Evolutionary conservation across 225 moss, liverwort and hornwort species (phyloP).

Genomic region (Thuidium tamariscinum): DNA sequence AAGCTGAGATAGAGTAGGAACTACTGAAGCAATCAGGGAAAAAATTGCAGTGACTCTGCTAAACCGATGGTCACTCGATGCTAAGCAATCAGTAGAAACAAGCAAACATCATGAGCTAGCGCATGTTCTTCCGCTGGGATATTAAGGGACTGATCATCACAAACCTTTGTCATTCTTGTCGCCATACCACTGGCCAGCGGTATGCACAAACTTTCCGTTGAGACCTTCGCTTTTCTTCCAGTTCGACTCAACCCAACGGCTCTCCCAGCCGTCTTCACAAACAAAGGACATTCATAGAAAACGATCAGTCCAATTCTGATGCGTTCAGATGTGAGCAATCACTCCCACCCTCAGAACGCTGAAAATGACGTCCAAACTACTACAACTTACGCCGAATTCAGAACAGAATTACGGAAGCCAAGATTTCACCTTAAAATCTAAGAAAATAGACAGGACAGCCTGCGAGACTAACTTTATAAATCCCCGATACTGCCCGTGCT

Average conservation of each 20-base stretch:
- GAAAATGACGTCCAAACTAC: neutral
- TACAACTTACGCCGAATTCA: neutral
- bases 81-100: neutral
- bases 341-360: neutral
- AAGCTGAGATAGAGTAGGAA: neutral
- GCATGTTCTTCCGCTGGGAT: neutral
- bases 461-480: neutral
- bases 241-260: slow-evolving; percentile 70
- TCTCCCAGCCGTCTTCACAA: slow-evolving; percentile 78
- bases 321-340: neutral
- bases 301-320: neutral
- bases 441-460: neutral
- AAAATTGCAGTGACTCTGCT: neutral
- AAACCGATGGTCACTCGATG: neutral
- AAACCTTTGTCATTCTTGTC: slow-evolving; percentile 68
- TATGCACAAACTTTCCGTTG: slow-evolving; percentile 70
- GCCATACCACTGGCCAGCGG: slow-evolving; percentile 77
- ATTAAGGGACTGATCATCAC: neutral
- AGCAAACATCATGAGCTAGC: neutral
- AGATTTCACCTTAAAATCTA: neutral
- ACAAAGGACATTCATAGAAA: neutral
- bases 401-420: neutral
- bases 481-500: neutral
- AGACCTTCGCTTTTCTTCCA: slow-evolving; percentile 78
- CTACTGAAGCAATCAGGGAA: neutral